Evolutionary conservation across 2,329 filamentous ascomycete species (phyloP), one percentile per base, ranked within the genome.

Genomic region (Zasmidium angulare): DNA sequence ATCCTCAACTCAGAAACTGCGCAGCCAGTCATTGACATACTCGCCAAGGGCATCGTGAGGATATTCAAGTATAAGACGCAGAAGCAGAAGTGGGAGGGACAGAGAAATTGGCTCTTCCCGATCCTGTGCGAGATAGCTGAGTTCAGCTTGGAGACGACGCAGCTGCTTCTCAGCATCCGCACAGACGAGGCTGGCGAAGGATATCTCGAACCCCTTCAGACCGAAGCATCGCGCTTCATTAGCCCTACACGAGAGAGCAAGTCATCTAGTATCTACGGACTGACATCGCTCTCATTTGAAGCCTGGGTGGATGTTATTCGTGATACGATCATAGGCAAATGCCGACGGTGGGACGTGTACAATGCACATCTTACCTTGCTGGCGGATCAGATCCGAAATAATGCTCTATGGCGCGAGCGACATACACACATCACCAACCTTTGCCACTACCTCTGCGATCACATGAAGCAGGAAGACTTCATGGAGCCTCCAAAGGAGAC

Each of bases 291-390:
- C 2, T 61, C 63, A 1, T 49, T 65, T 2, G 54, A 61, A 10
- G 49, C 58, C 11, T 61, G 64, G 56, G 59, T 63, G n/a, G 53
- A 55, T 20, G 56, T 63, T n/a, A 55, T 66, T 1, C 50, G 60
- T n/a, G 63, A 54, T 23, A 59, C 65, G 60, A 55, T 67, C 20
- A 29, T 57, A 9, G 50, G 53, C 20, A 56, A 56, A 22, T 60
- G 61, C 7, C 17, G 53, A 22, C 55, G 61, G 23, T 67, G 65
- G 65, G 65, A 66, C 20, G 57, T 67, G 1, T 96, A 96, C 79
- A 93, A 91, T 74, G 97, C 93, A 71, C 84, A 93, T 19, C 80
- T 99, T 26, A 89, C 91, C 4, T 90, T 96, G 73, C 79, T 97
- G 10, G 90, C 91, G 1, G 89, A 90, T 24, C 93, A 98, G 69